A percentile compares a stretch with the other conserved stretches of the same genome.
These are phyloP conservation scores for Paxillus involutus DNA, from an alignment of 768 basidiomycete genomes.

Conservation along the genomic window DNA sequence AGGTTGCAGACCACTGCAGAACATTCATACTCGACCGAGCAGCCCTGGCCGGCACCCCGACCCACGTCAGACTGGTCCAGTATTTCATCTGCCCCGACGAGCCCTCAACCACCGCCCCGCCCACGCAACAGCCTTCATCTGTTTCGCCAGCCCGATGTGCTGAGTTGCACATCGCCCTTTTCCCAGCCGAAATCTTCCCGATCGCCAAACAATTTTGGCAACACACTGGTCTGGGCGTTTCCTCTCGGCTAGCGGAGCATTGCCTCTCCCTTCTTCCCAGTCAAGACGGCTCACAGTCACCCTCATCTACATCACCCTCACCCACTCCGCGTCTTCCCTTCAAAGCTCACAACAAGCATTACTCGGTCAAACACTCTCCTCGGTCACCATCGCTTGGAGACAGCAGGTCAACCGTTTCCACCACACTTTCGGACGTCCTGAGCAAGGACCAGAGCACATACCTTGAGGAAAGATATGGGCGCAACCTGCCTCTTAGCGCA, in stretches of 20 bases:
- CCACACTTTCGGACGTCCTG: slow-evolving; percentile 42
- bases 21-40: slow-evolving; percentile 64
- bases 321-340: slow-evolving; percentile 31
- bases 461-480: slow-evolving; percentile 92
- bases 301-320: slow-evolving; percentile 25
- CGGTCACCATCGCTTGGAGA: slow-evolving; percentile 6
- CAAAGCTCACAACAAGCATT: slow-evolving; percentile 59
- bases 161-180: slow-evolving; percentile 82
- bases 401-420: slow-evolving; percentile 6
- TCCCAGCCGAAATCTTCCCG: slow-evolving; percentile 56
- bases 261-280: slow-evolving; percentile 69
- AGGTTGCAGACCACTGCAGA: slow-evolving; percentile 72
- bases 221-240: slow-evolving; percentile 88
- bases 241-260: slow-evolving; percentile 81
- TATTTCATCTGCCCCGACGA: slow-evolving; percentile 70
- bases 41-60: slow-evolving; percentile 37
- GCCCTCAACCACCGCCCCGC: slow-evolving; percentile 18
- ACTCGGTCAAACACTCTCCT: slow-evolving; percentile 36
- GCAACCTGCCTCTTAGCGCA: slow-evolving; percentile 76
- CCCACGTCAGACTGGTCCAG: slow-evolving; percentile 60
- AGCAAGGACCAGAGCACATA: slow-evolving; percentile 68
- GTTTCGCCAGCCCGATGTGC: slow-evolving; percentile 35
- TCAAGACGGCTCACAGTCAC: slow-evolving; percentile 33
- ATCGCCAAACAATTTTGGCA: slow-evolving; percentile 95
- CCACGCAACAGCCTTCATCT: slow-evolving; percentile 20